Conservation (phyloP, 176 grass and related monocot genomes). For the Bolboschoenus planiculmis region DNA sequence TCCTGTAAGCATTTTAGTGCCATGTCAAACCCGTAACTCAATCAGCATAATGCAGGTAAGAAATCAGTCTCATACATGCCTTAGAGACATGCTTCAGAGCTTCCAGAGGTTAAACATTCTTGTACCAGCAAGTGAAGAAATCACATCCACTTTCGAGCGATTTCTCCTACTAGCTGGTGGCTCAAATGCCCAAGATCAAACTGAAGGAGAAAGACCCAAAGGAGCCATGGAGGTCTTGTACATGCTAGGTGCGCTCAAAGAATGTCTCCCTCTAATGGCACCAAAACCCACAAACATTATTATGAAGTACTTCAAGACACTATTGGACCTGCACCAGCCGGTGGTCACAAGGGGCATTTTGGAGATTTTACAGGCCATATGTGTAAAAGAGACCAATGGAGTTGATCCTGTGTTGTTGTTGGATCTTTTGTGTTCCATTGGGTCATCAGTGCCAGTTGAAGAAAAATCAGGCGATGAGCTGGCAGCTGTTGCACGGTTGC, state of each 20-base stretch:
- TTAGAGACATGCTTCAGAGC: slow-evolving; percentile 56
- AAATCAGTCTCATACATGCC: slow-evolving; percentile 53
- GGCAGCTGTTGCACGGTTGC: slow-evolving; percentile 63
- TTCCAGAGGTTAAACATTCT: slow-evolving; percentile 56
- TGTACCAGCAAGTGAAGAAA: slow-evolving; percentile 55
- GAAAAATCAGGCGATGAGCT: slow-evolving; percentile 72
- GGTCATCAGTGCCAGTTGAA: slow-evolving; percentile 46
- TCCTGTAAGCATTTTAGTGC: not conserved
- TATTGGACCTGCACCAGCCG: slow-evolving; percentile 56
- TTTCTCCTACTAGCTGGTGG: slow-evolving; percentile 83
- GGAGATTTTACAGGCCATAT: slow-evolving; percentile 64
- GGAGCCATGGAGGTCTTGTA: slow-evolving; percentile 68
- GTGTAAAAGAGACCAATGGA: slow-evolving; percentile 47
- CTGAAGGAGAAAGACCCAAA: slow-evolving; percentile 39
- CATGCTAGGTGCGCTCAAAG: slow-evolving; percentile 67
- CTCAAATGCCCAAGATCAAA: slow-evolving; percentile 35
- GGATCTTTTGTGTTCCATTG: slow-evolving; percentile 65
- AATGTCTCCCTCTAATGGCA: slow-evolving; percentile 71
- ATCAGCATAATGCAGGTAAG: slow-evolving; percentile 50
- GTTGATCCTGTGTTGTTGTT: slow-evolving; percentile 54
- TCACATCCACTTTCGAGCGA: slow-evolving; percentile 58
- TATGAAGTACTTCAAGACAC: slow-evolving; percentile 58
- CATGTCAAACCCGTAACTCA: not conserved
- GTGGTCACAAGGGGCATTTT: slow-evolving; percentile 62
- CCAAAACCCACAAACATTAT: slow-evolving; percentile 59